Base-by-base conservation (phyloP, 1,284 basidiomycete genomes). In the Trichosporon ovoides region DNA sequence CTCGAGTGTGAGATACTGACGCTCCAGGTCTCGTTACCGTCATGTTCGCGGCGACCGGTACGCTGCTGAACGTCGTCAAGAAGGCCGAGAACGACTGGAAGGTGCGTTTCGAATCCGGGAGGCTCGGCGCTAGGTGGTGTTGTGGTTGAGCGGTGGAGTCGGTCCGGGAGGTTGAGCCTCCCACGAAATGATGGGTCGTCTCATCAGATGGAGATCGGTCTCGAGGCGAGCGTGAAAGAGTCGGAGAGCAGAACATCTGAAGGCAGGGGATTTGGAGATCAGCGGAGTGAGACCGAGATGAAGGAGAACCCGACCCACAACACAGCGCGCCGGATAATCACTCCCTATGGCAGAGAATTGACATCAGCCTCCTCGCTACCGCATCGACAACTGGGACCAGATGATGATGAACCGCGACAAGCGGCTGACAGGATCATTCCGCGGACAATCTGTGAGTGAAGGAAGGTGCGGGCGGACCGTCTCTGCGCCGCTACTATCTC, bases 371-470 rank as follows among this genome's bases (percentile, higher is more conserved):
- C 82, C 87, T 38, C 83, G 93, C 57, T 91, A 94, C 74, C 82
- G 84, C 58, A 73, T 93, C 38, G 93, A 96, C 70, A 78, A 82
- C 33, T 96, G 91, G 91, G 92, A 97, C 64, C 83, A 88, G 56
- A 90, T 91, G 88, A 91, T 97, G 91, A 91, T 95, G 87, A 84
- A 87, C 70, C 81, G 92, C 59, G 93, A 97, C 79, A 81, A 83
- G 71, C 81, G 89, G 66, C 77, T 97, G 74, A 95, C 92, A n/a
- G 93, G 93, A 18, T 88, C 89, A 71, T 72, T 79, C 69, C 83
- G 93, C 67, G 91, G 91, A 53, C 92, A 96, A 77, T 81, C 82
- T 75, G 92, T 93, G 74, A 72, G 88, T 67, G 12, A 11, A 56
- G 9, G 43, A 16, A n/a, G n/a, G n/a, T n/a, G n/a, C n/a, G n/a